These are phyloP conservation scores for Irpex rosettiformis DNA, from an alignment of 1,284 basidiomycete genomes.

Conservation along the genomic window DNA sequence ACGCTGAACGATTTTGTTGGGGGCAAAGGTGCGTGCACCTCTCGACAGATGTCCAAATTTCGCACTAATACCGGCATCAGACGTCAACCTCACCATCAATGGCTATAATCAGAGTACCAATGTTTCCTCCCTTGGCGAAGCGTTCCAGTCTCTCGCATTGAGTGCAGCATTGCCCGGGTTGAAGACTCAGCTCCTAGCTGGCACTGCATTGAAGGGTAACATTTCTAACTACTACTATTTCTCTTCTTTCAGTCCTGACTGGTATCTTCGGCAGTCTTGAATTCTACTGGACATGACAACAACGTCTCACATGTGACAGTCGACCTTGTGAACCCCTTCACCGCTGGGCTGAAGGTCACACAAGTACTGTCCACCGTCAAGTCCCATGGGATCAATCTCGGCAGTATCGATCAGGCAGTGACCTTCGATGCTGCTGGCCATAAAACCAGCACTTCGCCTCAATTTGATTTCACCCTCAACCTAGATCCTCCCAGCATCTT, in stretches of 20 bases:
- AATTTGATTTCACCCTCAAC: conserved; percentile 64
- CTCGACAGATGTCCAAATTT: not conserved
- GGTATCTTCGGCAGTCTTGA: conserved; percentile 42
- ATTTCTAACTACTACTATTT: not conserved
- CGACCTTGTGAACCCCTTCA: conserved; percentile 68
- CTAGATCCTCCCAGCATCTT: conserved; percentile 72
- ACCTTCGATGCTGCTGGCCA: conserved; percentile 56
- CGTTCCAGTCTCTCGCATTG: conserved; percentile 63
- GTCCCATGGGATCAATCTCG: conserved; percentile 63
- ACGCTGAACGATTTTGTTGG: conserved; percentile 72
- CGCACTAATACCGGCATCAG: conserved; percentile 25
- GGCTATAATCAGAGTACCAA: conserved; percentile 64
- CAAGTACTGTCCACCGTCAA: conserved; percentile 62
- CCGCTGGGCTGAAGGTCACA: conserved; percentile 56
- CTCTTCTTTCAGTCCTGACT: not conserved
- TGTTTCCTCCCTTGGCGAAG: conserved; percentile 55
- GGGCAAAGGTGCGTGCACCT: conserved; percentile 37
- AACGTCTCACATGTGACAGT: conserved; percentile 71
- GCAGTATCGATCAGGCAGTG: conserved; percentile 56
- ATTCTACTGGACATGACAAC: conserved; percentile 61
- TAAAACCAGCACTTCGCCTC: conserved; percentile 55
- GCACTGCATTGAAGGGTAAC: conserved; percentile 52
- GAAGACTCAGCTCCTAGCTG: conserved; percentile 51
- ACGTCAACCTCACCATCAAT: conserved; percentile 49
- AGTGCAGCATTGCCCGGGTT: conserved; percentile 62